Conservation (phyloP, 2,329 filamentous ascomycete genomes). For the Hypoxylon sp. region DNA sequence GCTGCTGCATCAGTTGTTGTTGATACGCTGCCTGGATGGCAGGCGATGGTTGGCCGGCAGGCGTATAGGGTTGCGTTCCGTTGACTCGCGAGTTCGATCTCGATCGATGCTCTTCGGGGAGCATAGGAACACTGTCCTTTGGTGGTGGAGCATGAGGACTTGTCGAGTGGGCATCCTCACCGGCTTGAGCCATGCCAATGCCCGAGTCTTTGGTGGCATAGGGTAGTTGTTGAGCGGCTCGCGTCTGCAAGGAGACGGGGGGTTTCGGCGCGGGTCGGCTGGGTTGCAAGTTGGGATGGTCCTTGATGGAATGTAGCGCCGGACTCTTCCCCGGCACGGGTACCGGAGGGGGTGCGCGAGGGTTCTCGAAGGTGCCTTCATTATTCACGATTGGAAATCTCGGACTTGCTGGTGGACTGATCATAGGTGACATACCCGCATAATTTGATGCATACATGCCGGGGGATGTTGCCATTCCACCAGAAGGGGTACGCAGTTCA, state of each 20-base stretch:
- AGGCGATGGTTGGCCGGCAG: conserved; percentile 60
- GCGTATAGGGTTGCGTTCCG: conserved; percentile 66
- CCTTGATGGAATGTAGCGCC: conserved; percentile 62
- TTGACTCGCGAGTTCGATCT: conserved; percentile 77
- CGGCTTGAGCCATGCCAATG: conserved; percentile 72
- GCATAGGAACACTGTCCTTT: conserved; percentile 72
- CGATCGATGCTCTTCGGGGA: conserved; percentile 77
- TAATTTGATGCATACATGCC: conserved; percentile 69
- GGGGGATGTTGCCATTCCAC: conserved; percentile 65
- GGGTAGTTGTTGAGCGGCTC: conserved; percentile 70
- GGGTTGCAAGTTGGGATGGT: conserved; percentile 76
- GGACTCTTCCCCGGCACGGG: conserved; percentile 70
- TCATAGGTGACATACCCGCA: conserved; percentile 72
- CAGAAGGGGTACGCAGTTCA: conserved; percentile 64
- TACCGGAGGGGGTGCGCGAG: conserved; percentile 90
- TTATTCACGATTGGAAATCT: conserved; percentile 88
- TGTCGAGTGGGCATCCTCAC: conserved; percentile 67
- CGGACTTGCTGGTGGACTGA: conserved; percentile 86
- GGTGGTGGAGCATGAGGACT: conserved; percentile 61
- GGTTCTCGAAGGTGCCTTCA: conserved; percentile 97
- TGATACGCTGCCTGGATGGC: conserved; percentile 68
- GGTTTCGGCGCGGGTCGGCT: conserved; percentile 89
- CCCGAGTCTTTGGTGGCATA: conserved; percentile 74
- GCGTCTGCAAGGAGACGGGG: conserved; percentile 75
- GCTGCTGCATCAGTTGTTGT: conserved; percentile 79